These are phyloP conservation scores for Boletus rex-veris DNA, from an alignment of 768 basidiomycete genomes.

Conservation along the genomic window DNA sequence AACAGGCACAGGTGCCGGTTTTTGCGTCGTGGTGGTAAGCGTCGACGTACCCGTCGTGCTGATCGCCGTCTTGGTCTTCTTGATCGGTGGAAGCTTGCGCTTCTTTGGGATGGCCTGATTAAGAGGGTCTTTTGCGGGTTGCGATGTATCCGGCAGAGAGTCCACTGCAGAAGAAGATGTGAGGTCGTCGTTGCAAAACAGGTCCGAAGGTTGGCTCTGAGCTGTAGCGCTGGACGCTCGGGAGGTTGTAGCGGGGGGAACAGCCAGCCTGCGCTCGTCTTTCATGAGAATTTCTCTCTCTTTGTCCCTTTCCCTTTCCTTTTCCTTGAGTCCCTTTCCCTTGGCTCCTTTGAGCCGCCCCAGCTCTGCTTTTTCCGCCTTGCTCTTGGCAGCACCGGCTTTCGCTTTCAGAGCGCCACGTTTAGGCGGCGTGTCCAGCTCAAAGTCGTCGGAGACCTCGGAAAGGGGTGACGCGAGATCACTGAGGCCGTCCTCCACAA, in stretches of 20 bases:
- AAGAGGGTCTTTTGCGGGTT: slow-evolving; percentile 16
- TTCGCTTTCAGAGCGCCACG: slow-evolving; percentile 24
- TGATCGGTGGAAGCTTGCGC: slow-evolving; percentile 64
- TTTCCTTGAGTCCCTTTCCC: slow-evolving; percentile 30
- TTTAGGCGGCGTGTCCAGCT: slow-evolving; percentile 20
- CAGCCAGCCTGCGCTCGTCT: slow-evolving; percentile 39
- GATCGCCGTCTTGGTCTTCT: slow-evolving; percentile 51
- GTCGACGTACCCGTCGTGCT: slow-evolving; percentile 22
- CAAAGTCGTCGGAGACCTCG: slow-evolving; percentile 27
- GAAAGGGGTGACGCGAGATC: slow-evolving; percentile 23
- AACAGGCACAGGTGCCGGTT: slow-evolving; percentile 7
- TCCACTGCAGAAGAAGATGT: slow-evolving; percentile 7
- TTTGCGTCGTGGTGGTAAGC: slow-evolving; percentile 25
- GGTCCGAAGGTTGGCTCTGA: slow-evolving; percentile 29
- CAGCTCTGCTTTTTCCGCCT: slow-evolving; percentile 20
- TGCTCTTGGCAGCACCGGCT: slow-evolving; percentile 23
- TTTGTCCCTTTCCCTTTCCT: slow-evolving; percentile 32
- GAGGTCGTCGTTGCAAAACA: slow-evolving; percentile 32
- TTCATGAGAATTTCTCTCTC: slow-evolving; percentile 37
- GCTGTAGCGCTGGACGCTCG: slow-evolving; percentile 31
- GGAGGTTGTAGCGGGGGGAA: slow-evolving; percentile 13
- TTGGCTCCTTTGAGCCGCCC: slow-evolving; percentile 21
- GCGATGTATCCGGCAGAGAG: slow-evolving; percentile 10
- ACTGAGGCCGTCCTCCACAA: slow-evolving; percentile 25
- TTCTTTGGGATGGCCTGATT: slow-evolving; percentile 45